Conservation (phyloP, 768 basidiomycete genomes). For the Tulasnella sp. region DNA sequence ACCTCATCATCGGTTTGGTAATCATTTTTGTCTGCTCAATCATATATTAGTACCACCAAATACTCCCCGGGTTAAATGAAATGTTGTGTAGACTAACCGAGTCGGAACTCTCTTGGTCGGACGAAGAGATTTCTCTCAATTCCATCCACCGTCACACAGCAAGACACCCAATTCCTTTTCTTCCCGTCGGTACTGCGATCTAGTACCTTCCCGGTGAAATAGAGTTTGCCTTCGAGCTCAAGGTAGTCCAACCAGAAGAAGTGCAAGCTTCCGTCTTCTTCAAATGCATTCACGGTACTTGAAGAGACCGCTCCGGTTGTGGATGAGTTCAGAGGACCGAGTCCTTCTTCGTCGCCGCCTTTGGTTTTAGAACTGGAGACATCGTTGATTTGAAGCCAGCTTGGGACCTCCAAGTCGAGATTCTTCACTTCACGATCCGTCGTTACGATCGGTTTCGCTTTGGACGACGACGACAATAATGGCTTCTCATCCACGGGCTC, state of each 20-base stretch:
- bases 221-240: conserved; percentile 71
- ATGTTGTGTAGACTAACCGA: conserved; percentile 27
- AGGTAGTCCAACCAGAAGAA: conserved; percentile 98
- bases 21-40: conserved; percentile 33
- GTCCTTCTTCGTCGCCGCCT: conserved; percentile 2
- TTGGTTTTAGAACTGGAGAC: conserved; percentile 33
- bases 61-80: background rate
- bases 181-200: conserved; percentile 50
- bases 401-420: background rate
- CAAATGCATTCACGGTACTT: conserved; percentile 45
- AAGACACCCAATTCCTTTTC: conserved; percentile 52
- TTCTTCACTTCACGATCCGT: background rate
- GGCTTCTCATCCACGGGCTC: conserved; percentile 11
- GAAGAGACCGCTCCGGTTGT: conserved; percentile 21
- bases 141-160: conserved; percentile 74
- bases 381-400: conserved; percentile 41
- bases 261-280: conserved; percentile 70
- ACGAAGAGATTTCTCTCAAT: conserved; percentile 87
- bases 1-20: conserved; percentile 69
- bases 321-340: conserved; percentile 24
- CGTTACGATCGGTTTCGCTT: background rate
- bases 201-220: conserved; percentile 84
- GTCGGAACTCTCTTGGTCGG: conserved; percentile 58
- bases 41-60: background rate
- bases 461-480: background rate